These are phyloP conservation scores for Polyporus tsugae DNA, from an alignment of 1,284 basidiomycete genomes.

Conservation along the genomic window DNA sequence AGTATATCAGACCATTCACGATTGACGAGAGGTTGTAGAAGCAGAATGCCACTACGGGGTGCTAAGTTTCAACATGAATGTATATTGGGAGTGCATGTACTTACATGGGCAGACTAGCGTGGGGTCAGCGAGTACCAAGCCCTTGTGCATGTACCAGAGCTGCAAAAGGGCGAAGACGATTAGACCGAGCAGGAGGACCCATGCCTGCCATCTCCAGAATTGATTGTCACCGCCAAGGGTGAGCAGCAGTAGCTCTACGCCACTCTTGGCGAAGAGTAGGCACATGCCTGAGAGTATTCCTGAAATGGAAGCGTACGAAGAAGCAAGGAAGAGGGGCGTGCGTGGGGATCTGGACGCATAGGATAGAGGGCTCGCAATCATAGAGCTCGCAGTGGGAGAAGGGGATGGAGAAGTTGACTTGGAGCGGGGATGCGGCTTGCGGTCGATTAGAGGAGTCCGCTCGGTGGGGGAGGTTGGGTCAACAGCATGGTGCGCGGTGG, in stretches of 20 bases:
- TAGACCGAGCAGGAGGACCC: conserved; percentile 79
- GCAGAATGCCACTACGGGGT: conserved; percentile 84
- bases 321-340: conserved; percentile 76
- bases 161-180: conserved; percentile 79
- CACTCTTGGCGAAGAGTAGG: conserved; percentile 93
- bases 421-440: conserved; percentile 46
- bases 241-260: conserved; percentile 88
- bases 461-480: conserved; percentile 54
- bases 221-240: conserved; percentile 87
- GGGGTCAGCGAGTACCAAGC: conserved; percentile 84
- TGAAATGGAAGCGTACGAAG: conserved; percentile 90
- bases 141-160: conserved; percentile 94
- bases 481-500: conserved; percentile 43
- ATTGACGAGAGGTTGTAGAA: conserved; percentile 96
- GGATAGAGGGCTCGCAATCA: conserved; percentile 36
- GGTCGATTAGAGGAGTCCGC: conserved; percentile 66
- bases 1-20: conserved; percentile 89
- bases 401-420: conserved; percentile 35
- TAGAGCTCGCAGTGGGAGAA: conserved; percentile 38
- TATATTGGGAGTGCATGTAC: conserved; percentile 40
- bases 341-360: conserved; percentile 46
- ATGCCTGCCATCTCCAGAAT: conserved; percentile 86
- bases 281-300: conserved; percentile 96
- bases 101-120: conserved; percentile 90
- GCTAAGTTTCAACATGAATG: neutral